phyloP scores from a whole-genome alignment of 2,329 filamentous ascomycete species.

The Cladosporium sp. region DNA sequence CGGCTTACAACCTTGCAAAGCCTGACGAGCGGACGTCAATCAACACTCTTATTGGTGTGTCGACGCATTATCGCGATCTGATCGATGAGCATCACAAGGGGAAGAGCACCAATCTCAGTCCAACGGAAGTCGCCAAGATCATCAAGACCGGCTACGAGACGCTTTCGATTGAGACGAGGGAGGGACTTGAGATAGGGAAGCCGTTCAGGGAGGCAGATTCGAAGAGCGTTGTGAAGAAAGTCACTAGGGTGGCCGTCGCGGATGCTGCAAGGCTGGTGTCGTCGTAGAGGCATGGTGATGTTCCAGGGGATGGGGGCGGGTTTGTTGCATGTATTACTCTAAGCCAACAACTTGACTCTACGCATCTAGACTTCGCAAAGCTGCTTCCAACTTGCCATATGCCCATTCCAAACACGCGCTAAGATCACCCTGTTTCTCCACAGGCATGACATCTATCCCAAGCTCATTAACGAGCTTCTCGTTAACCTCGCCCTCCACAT shows the following conservation, averaged over 20 bases:
- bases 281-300: not conserved
- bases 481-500: constrained; percentile 62
- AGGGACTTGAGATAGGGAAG: constrained; percentile 66
- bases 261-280: constrained; percentile 50
- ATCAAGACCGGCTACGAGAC: constrained; percentile 98
- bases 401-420: constrained; percentile 43
- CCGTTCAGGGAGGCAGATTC: constrained; percentile 84
- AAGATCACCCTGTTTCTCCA: constrained; percentile 33
- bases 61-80: constrained; percentile 81
- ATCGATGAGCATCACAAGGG: constrained; percentile 57
- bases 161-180: constrained; percentile 83
- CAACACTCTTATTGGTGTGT: constrained; percentile 79
- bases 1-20: constrained; percentile 62
- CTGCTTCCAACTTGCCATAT: constrained; percentile 22
- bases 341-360: not conserved
- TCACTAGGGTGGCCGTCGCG: constrained; percentile 75
- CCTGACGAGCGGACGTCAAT: constrained; percentile 63
- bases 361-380: not conserved
- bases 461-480: constrained; percentile 40
- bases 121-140: constrained; percentile 79
- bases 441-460: constrained; percentile 34
- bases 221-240: constrained; percentile 80
- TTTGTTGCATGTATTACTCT: not conserved
- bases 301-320: not conserved
- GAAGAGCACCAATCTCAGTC: constrained; percentile 62